Conservation (phyloP, 495 filamentous ascomycete species). For the Bathelium albidoporum region DNA sequence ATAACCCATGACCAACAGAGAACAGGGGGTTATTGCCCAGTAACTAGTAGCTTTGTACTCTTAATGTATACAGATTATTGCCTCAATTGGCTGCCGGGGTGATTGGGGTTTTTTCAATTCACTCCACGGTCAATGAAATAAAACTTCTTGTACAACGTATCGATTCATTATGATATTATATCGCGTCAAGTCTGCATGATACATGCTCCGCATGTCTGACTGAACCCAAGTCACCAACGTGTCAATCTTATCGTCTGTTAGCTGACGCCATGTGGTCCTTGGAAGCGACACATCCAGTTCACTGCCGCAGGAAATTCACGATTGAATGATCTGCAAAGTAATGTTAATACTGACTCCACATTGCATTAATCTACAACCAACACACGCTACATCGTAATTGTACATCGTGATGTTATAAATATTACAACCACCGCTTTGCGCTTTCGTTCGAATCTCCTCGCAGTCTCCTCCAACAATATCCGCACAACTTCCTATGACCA, state of each 20-base stretch:
- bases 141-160: too few species aligned
- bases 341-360: too few species aligned
- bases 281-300: not conserved
- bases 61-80: constrained; percentile 6
- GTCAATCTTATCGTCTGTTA: not conserved
- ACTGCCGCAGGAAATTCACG: too few species aligned
- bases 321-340: too few species aligned
- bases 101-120: not conserved
- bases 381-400: too few species aligned
- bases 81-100: not conserved
- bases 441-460: too few species aligned
- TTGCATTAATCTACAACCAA: too few species aligned
- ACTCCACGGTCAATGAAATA: not conserved
- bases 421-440: too few species aligned
- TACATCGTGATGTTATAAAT: too few species aligned
- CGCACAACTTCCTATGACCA: not conserved
- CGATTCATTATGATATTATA: too few species aligned
- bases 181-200: too few species aligned
- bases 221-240: not conserved
- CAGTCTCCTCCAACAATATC: not conserved
- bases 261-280: not conserved
- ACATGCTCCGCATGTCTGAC: too few species aligned
- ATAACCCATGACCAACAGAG: not conserved
- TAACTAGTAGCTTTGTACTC: constrained; percentile 2
- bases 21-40: constrained; percentile 4